Percentiles rank a stretch among this genome's conserved stretches.
Conservation (phyloP, 768 basidiomycete genomes). For the Glaciozyma antarctica region DNA sequence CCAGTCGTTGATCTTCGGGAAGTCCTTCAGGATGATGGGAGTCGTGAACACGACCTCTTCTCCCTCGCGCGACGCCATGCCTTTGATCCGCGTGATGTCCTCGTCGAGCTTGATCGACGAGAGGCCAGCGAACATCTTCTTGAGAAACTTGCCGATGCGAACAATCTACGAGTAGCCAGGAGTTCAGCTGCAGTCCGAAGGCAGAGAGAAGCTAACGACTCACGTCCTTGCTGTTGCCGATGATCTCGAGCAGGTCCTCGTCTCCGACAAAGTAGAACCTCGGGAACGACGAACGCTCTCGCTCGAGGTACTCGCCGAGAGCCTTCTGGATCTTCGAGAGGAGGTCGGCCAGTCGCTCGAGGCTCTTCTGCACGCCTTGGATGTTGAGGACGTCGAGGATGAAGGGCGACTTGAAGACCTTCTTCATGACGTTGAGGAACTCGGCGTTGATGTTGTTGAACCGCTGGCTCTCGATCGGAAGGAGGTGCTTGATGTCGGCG, state of each 20-base stretch:
- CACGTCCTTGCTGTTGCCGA: slow-evolving; percentile 92
- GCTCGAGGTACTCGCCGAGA: slow-evolving; percentile 93
- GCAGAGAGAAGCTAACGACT: not conserved
- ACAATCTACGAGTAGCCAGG: slow-evolving; percentile 47
- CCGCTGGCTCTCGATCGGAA: slow-evolving; percentile 82
- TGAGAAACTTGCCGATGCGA: slow-evolving; percentile 96
- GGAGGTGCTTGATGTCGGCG: slow-evolving; percentile 96
- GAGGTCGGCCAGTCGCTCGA: slow-evolving; percentile 91
- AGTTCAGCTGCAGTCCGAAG: not conserved
- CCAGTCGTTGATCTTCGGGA: slow-evolving; percentile 98
- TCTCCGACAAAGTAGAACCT: slow-evolving; percentile 99
- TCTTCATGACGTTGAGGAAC: slow-evolving; percentile 97
- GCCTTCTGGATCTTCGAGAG: slow-evolving; percentile 99
- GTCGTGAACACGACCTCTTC: slow-evolving; percentile 79
- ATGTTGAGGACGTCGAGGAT: slow-evolving; percentile 95
- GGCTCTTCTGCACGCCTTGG: slow-evolving; percentile 86
- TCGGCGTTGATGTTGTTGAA: slow-evolving; percentile 98
- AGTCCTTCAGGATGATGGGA: slow-evolving; percentile 80
- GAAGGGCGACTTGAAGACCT: slow-evolving; percentile 98
- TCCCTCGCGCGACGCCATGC: slow-evolving; percentile 91
- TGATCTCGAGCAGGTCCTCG: slow-evolving; percentile 95
- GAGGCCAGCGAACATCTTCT: slow-evolving; percentile 99
- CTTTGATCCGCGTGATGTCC: slow-evolving; percentile 74
- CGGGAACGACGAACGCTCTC: slow-evolving; percentile 94
- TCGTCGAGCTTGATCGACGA: slow-evolving; percentile 80